Percentiles rank a stretch among this genome's conserved stretches.
These are phyloP conservation scores for Castanopsis chinensis DNA, from an alignment of 306 rosid species.

Conservation along the genomic window DNA sequence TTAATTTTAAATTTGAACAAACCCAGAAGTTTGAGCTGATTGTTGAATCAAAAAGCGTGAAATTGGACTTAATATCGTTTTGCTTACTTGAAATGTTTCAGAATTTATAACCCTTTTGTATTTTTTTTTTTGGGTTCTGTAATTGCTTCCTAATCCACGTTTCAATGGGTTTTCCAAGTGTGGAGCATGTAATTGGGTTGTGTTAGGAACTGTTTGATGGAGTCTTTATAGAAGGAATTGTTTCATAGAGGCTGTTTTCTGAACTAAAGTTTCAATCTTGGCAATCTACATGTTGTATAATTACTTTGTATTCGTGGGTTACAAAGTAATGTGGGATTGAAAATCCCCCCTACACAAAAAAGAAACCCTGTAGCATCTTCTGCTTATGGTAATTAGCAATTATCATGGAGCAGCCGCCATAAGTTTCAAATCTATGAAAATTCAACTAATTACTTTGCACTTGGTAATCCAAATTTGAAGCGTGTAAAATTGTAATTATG, in stretches of 20 bases:
- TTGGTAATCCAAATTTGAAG: neutral
- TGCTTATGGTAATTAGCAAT: too few relatives aligned
- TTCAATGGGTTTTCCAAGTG: constrained; percentile 2
- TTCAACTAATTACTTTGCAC: neutral
- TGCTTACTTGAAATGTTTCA: neutral
- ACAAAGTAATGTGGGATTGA: too few relatives aligned
- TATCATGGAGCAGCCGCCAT: too few relatives aligned
- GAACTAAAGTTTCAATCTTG: neutral
- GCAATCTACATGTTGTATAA: neutral
- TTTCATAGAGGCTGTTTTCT: neutral
- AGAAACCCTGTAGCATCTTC: too few relatives aligned
- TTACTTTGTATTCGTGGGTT: neutral
- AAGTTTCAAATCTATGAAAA: too few relatives aligned
- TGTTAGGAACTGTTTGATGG: neutral
- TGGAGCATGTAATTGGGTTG: neutral
- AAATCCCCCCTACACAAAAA: too few relatives aligned
- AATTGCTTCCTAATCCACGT: neutral
- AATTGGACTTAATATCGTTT: neutral
- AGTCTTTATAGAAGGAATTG: neutral
- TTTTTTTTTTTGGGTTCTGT: neutral
- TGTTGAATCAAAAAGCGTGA: neutral
- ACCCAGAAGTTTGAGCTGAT: constrained; percentile 5
- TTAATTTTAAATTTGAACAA: neutral
- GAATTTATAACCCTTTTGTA: neutral
- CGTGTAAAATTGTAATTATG: neutral